phyloP scores from a whole-genome alignment of 1,284 basidiomycete species.

The Naganishia liquefaciens region DNA sequence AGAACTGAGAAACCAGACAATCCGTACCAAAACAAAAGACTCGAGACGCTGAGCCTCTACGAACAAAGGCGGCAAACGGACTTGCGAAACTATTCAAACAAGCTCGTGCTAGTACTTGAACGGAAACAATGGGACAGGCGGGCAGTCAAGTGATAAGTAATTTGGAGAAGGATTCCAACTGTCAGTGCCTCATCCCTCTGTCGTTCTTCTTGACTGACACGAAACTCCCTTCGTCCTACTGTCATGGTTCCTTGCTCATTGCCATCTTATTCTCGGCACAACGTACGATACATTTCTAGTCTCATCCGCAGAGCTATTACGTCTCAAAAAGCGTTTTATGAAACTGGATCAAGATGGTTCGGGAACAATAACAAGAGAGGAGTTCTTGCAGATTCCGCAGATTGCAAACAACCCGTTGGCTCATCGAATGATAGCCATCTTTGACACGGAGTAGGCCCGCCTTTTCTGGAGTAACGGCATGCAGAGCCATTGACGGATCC shows the following conservation, averaged over 20 bases:
- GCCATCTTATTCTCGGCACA: not conserved
- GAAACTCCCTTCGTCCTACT: not conserved
- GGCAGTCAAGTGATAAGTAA: slow-evolving; percentile 53
- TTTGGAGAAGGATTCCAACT: slow-evolving; percentile 54
- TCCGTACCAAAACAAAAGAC: too few relatives aligned
- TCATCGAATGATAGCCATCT: slow-evolving; percentile 97
- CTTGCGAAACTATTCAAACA: not conserved
- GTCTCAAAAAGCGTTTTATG: slow-evolving; percentile 98
- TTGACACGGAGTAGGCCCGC: slow-evolving; percentile 87
- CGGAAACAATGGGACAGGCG: slow-evolving; percentile 48
- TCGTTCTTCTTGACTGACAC: not conserved
- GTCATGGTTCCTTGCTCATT: not conserved
- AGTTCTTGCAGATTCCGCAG: slow-evolving; percentile 97
- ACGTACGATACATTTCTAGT: slow-evolving; percentile 54
- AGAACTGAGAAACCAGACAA: too few relatives aligned
- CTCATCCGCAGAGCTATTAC: slow-evolving; percentile 84
- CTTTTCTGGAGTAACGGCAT: not conserved
- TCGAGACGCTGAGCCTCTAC: too few relatives aligned
- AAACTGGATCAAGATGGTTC: slow-evolving; percentile 98
- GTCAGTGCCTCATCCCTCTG: slow-evolving; percentile 38
- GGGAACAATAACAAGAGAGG: slow-evolving; percentile 96
- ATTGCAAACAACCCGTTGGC: slow-evolving; percentile 98
- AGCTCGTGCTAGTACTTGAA: not conserved
- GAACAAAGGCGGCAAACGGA: too few relatives aligned
- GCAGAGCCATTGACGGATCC: not conserved